phyloP scores from a whole-genome alignment of 2,329 filamentous ascomycete species.

The Ceratocystis albifundus region DNA sequence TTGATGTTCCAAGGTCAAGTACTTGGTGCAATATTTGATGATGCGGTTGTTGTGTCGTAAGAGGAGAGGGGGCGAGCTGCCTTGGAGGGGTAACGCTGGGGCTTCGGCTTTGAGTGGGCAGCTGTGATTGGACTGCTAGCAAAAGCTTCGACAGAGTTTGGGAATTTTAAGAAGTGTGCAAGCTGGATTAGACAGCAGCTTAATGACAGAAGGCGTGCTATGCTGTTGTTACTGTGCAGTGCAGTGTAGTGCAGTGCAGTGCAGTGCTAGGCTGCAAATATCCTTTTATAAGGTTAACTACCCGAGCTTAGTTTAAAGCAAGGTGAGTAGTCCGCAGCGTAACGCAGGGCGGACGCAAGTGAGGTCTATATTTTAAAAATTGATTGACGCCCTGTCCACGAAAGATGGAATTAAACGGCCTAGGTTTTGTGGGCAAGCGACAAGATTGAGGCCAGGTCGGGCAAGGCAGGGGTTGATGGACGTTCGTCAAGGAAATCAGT shows the following conservation, averaged over 20 bases:
- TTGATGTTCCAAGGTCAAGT: neutral
- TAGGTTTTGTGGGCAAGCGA: neutral
- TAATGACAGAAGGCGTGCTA: neutral
- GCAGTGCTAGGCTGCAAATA: too few relatives aligned
- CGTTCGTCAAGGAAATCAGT: neutral
- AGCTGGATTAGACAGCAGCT: neutral
- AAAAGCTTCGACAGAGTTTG: conserved; percentile 2
- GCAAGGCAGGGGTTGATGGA: neutral
- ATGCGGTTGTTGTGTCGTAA: neutral
- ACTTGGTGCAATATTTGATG: neutral
- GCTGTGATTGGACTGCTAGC: neutral
- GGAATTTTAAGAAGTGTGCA: neutral
- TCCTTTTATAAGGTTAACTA: too few relatives aligned
- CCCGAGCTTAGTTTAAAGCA: too few relatives aligned
- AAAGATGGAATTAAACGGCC: too few relatives aligned
- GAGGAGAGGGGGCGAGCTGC: neutral
- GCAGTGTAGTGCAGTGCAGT: too few relatives aligned
- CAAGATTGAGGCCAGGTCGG: conserved; percentile 11
- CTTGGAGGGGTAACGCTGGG: neutral
- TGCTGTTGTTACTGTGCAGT: neutral
- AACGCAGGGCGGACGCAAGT: too few relatives aligned
- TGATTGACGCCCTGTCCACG: too few relatives aligned
- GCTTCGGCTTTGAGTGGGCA: neutral
- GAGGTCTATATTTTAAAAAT: too few relatives aligned
- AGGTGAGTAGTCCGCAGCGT: too few relatives aligned